phyloP scores from a whole-genome alignment of 108 stramenopile species.

The Stephanodiscus minutulus region DNA sequence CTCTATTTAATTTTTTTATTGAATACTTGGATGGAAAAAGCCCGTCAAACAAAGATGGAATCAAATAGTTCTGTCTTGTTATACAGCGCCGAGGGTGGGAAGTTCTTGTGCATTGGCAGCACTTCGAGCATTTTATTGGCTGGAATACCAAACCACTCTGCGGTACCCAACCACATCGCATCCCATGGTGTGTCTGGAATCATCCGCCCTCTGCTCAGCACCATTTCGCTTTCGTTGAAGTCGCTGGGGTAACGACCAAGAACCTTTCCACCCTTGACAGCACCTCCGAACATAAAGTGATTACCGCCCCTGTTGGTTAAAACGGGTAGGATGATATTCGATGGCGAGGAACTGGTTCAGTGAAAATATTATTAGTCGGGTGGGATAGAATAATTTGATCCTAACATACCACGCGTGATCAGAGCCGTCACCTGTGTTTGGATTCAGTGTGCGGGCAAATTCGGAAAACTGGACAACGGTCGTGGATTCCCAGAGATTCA shows the following conservation, averaged over 20 bases:
- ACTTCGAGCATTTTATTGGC: constrained; percentile 26
- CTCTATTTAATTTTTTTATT: no score
- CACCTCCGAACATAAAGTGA: constrained; percentile 58
- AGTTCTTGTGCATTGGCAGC: constrained; percentile 48
- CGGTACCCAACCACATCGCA: constrained; percentile 58
- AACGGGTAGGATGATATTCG: not conserved
- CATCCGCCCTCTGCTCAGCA: constrained; percentile 64
- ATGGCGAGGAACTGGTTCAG: constrained; percentile 6
- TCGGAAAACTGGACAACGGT: constrained; percentile 62
- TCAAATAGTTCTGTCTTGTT: constrained; percentile 23
- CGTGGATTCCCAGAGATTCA: constrained; percentile 58
- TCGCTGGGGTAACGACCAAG: constrained; percentile 62
- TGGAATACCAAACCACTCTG: constrained; percentile 53
- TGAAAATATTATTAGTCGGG: no score
- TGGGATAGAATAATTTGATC: no score
- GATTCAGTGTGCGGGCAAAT: constrained; percentile 72
- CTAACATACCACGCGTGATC: constrained; percentile 77
- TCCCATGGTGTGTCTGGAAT: constrained; percentile 79
- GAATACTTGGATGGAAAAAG: no score
- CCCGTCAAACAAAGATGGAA: no score
- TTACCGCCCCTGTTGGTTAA: constrained; percentile 42
- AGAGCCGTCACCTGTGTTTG: constrained; percentile 65
- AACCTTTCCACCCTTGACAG: constrained; percentile 58
- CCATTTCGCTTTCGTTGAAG: constrained; percentile 43
- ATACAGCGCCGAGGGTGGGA: constrained; percentile 9